Evolutionary conservation across 2,329 filamentous ascomycete genomes (phyloP), one percentile per base, ranked within the genome.

Genomic region (Arachnopeziza araneosa): DNA sequence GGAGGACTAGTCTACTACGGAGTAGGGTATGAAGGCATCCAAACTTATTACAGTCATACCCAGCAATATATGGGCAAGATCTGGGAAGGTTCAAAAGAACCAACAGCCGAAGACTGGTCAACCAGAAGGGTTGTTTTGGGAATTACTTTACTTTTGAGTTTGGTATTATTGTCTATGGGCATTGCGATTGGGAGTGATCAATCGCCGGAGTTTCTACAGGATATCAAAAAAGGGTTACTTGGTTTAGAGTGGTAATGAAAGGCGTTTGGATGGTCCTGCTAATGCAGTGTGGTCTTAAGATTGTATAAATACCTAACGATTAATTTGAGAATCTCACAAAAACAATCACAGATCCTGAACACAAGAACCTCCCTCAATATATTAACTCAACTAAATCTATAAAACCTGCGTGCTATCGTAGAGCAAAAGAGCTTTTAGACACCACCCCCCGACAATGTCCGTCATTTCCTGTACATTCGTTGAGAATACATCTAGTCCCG

Each of bases 1-100:
- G 80, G 78, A 62, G 90, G 89, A 70, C 87, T 93, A 75, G 76
- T 90, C 66, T 91, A 90, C 81, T 93, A 91, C 81, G 64, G 64
- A 14, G 62, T 64, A 24, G 64, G 65, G 2, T 65, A 64, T 24
- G 60, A 66, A 19, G 63, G 65, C 2, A 59, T 65, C 14, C 24
- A 56, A 19, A 57, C 50, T 4, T 64, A 59, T 19, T 63, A 60
- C 24, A 54, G 19, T 1, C n/a, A 44, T 1, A 30, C 52, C 14
- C 30, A 50, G 44, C 36, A 58, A 23, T 63, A 55, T 30, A 55
- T 56, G 10, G 50, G 23, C 8, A 60, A 58, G 36, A 7, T 61
- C 2, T 60, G 58, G 58, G 54, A 59, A 30, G 52, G 56, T 9
- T 56, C 49, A 9, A 19, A 10, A 21, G 32, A 54, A 24, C 23